Evolutionary conservation across 345 rosid genomes (phyloP), one percentile per base, ranked within the genome.

Genomic region (Melastoma malabathricum): DNA sequence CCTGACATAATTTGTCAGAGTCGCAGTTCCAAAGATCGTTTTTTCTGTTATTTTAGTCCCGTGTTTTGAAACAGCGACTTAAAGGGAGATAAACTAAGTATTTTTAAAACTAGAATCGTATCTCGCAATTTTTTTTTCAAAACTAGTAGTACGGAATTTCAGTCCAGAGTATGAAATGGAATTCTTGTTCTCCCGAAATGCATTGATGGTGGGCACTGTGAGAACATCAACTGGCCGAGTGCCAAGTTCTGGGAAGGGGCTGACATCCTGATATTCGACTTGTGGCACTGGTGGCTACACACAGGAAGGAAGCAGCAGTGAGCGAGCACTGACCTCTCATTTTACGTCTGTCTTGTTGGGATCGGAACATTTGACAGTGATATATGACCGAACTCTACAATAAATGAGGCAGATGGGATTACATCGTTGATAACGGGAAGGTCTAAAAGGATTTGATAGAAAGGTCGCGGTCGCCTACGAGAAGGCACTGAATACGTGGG

Each of bases 241-340:
- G 78, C 73, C 31, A 54, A 71, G 15, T 48, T 69, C 6, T 89
- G 92, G 98, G 68, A 64, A 64, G 69, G 55, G 0, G 56, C 52
- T 5, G 89, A 86, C 55, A 62, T 78, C 18, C 62, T 83, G 70
- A 51, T 86, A 45, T 89, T 86, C 65, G 64, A 89, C 48, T 55
- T 84, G 10, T 90, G 98, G 98, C 98, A 90, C 43, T 86, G 96
- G 98, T 76, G 98, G 98, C 84, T 86, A 59, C 98, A 89, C 56
- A 68, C 78, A 0, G 82, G 70, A 18, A 62, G 78, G 54, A 86
- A 89, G 55, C 98, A 89, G 62, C 82, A 86, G 82, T 89, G 66
- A 39, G 71, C n/a, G 18, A 0, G 0, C 8, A 18, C 13, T 6
- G 10, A 20, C 7, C 7, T 29, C 4, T 34, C 14, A 45, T 14